phyloP scores from a whole-genome alignment of 2,329 filamentous ascomycete genomes.

The Penicillium sp. region DNA sequence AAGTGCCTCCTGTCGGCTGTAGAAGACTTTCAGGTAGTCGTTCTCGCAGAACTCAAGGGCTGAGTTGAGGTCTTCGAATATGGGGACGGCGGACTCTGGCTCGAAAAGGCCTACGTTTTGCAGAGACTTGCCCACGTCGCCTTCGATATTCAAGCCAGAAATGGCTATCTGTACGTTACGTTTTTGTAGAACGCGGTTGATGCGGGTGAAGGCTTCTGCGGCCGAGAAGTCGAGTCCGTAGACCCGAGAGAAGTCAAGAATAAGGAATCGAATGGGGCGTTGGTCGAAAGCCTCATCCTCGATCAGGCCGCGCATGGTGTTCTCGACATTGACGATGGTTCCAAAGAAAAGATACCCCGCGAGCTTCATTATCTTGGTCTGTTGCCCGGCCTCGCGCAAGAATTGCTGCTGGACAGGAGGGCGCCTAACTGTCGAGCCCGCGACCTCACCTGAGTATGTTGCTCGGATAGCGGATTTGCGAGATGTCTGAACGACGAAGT shows the following conservation, averaged over 20 bases:
- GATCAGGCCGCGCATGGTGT: conserved; percentile 75
- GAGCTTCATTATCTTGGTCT: conserved; percentile 88
- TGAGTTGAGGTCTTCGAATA: conserved; percentile 87
- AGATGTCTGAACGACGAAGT: conserved; percentile 87
- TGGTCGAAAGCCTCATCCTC: conserved; percentile 74
- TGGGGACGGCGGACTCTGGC: conserved; percentile 67
- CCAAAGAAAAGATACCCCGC: conserved; percentile 97
- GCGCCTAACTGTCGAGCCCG: conserved; percentile 85
- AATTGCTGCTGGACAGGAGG: conserved; percentile 88
- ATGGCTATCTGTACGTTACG: conserved; percentile 77
- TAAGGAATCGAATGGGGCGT: conserved; percentile 80
- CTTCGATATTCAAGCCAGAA: conserved; percentile 73
- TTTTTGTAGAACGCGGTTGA: conserved; percentile 75
- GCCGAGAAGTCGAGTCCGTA: conserved; percentile 94
- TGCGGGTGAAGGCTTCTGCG: conserved; percentile 88
- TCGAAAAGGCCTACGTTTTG: conserved; percentile 78
- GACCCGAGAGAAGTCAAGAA: conserved; percentile 85
- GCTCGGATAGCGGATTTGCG: conserved; percentile 83
- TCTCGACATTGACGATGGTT: conserved; percentile 92
- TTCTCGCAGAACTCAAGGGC: conserved; percentile 95
- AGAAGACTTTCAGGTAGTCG: conserved; percentile 77
- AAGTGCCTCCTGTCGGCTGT: conserved; percentile 61
- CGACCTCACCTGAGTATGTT: conserved; percentile 83
- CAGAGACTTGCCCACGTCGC: conserved; percentile 71
- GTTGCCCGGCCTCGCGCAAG: conserved; percentile 75